These are phyloP conservation scores for Metschnikowia drakensbergensis DNA, from an alignment of 805 yeast species.

Conservation along the genomic window DNA sequence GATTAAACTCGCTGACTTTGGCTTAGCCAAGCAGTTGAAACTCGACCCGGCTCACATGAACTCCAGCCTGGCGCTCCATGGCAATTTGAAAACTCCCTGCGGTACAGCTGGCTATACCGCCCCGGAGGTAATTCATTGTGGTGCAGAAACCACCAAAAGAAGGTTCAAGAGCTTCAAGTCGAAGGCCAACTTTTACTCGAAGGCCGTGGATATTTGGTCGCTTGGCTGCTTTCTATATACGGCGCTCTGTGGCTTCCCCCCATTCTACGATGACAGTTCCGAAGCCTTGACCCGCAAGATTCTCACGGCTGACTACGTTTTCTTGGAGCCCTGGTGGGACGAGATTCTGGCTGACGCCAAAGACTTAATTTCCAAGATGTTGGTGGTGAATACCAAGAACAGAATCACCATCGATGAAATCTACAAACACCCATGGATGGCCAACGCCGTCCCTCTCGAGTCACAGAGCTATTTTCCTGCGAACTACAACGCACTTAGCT, in stretches of 20 bases:
- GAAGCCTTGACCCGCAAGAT: constrained; percentile 73
- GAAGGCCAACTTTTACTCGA: constrained; percentile 52
- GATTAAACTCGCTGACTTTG: constrained; percentile 93
- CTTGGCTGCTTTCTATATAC: constrained; percentile 95
- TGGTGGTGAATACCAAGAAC: constrained; percentile 66
- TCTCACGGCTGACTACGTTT: constrained; percentile 73
- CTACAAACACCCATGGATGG: constrained; percentile 73
- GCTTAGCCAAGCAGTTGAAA: constrained; percentile 86
- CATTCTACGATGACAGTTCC: constrained; percentile 83
- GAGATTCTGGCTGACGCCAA: constrained; percentile 69
- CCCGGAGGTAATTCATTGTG: constrained; percentile 82
- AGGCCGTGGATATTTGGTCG: constrained; percentile 98
- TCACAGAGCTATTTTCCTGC: constrained; percentile 18
- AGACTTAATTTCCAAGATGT: constrained; percentile 58
- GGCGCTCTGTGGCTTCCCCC: constrained; percentile 94
- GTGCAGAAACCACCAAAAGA: constrained; percentile 55
- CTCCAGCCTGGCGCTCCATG: constrained; percentile 5
- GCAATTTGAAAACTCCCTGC: constrained; percentile 91
- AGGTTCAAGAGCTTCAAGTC: constrained; percentile 15
- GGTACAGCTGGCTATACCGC: constrained; percentile 99
- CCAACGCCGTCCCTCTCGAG: constrained; percentile 12
- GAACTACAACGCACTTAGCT: background rate
- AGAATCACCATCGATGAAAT: constrained; percentile 72
- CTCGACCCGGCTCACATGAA: constrained; percentile 38
- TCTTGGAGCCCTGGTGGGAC: constrained; percentile 87